Percentiles rank a stretch among this genome's conserved stretches.
Conservation (phyloP, 192 early-diverging fungal genomes). For the Allomyces arbusculus region DNA sequence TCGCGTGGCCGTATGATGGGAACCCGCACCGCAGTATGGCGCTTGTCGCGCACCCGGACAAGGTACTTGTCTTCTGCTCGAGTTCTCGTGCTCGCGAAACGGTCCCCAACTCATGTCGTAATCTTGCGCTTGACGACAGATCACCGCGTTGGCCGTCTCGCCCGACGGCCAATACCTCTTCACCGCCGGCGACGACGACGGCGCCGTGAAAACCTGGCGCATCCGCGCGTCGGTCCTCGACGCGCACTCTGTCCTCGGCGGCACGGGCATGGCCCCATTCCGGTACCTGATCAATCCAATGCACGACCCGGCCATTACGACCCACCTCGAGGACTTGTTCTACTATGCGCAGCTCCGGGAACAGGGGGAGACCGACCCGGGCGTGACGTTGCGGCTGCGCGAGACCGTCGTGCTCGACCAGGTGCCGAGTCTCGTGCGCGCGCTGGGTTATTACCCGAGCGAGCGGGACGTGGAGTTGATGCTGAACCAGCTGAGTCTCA, state of each 20-base stretch:
- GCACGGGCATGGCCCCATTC: background rate
- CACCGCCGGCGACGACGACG: background rate
- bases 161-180: background rate
- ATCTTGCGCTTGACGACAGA: background rate
- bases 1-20: background rate
- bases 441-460: background rate
- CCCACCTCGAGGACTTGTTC: background rate
- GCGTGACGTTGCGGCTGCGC: background rate
- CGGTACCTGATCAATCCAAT: background rate
- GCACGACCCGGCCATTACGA: background rate
- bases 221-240: background rate
- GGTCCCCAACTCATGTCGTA: no score
- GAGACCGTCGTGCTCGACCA: background rate
- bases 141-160: background rate
- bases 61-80: background rate
- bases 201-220: background rate
- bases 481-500: background rate
- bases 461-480: background rate
- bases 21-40: background rate
- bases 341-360: background rate
- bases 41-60: background rate
- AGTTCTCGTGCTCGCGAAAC: no score
- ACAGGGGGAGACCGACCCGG: background rate
- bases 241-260: background rate
- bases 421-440: background rate